A percentile compares a stretch with the other conserved stretches of the same genome.
These are phyloP conservation scores for Detonula confervacea DNA, from an alignment of 352 stramenopile species.

Conservation along the genomic window DNA sequence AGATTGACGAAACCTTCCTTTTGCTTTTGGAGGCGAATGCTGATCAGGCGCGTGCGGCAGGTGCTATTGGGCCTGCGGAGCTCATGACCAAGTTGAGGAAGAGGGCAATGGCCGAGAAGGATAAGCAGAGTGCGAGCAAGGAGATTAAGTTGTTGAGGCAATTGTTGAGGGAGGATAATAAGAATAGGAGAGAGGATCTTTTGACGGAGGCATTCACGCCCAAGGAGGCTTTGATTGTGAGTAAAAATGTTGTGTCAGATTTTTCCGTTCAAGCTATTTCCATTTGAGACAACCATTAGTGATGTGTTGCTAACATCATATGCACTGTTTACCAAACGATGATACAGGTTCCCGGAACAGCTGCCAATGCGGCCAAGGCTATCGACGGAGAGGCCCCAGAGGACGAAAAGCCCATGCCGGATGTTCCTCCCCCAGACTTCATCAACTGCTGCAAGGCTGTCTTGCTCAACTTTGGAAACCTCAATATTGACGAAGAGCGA, in stretches of 20 bases:
- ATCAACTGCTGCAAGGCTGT: conserved; percentile 86
- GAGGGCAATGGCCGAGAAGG: conserved; percentile 77
- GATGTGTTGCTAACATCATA: background rate
- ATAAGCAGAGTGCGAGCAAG: conserved; percentile 78
- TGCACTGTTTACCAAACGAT: conserved; percentile 10
- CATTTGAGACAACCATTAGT: too few species aligned
- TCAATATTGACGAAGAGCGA: conserved; percentile 72
- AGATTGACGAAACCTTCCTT: conserved; percentile 82
- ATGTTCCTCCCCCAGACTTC: conserved; percentile 84
- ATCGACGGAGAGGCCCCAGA: conserved; percentile 77
- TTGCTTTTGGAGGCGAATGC: conserved; percentile 83
- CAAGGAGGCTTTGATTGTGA: conserved; percentile 75
- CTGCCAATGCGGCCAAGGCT: conserved; percentile 79
- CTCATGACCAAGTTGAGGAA: conserved; percentile 75
- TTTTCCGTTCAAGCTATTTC: too few species aligned
- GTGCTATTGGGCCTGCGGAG: conserved; percentile 68
- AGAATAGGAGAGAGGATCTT: conserved; percentile 67
- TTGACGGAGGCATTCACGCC: conserved; percentile 83
- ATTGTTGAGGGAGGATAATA: conserved; percentile 69
- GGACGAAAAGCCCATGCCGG: conserved; percentile 80
- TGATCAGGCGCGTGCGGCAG: conserved; percentile 71
- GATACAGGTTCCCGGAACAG: conserved; percentile 70
- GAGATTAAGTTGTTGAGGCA: conserved; percentile 83
- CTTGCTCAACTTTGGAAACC: conserved; percentile 85
- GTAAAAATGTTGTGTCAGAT: too few species aligned